A percentile compares a stretch with the other conserved stretches of the same genome.
phyloP scores from a whole-genome alignment of 164 flowering plant species.

The Annona cherimola region DNA sequence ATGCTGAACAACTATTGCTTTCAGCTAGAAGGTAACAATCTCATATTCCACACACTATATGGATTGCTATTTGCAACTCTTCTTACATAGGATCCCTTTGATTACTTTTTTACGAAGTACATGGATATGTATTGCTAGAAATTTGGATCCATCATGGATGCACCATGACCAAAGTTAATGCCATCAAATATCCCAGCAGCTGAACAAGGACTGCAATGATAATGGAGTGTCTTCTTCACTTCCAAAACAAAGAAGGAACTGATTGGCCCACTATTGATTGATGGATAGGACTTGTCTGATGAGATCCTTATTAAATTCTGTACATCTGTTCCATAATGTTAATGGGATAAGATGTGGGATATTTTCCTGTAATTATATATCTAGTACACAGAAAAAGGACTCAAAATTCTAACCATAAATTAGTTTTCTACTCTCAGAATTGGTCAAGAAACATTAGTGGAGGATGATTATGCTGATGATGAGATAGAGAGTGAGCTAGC shows the following conservation, averaged over 20 bases:
- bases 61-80: neutral
- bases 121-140: no score
- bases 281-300: neutral
- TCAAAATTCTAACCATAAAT: neutral
- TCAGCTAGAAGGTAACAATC: slow-evolving; percentile 64
- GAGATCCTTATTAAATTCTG: neutral
- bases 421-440: slow-evolving; percentile 39
- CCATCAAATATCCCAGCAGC: neutral
- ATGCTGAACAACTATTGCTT: slow-evolving; percentile 81
- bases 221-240: neutral
- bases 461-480: slow-evolving; percentile 79
- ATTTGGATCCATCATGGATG: neutral
- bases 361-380: neutral
- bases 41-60: neutral
- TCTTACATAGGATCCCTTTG: neutral
- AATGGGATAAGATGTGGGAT: neutral
- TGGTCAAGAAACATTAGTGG: slow-evolving; percentile 89
- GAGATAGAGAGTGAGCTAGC: slow-evolving; percentile 89
- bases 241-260: neutral
- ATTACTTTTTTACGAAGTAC: no score
- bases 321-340: neutral
- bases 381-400: neutral
- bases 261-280: neutral
- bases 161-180: neutral
- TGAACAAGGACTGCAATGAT: neutral